Evolutionary conservation across 2,329 filamentous ascomycete species (phyloP), one percentile per base, ranked within the genome.

Genomic region (Diaporthe longicolla): DNA sequence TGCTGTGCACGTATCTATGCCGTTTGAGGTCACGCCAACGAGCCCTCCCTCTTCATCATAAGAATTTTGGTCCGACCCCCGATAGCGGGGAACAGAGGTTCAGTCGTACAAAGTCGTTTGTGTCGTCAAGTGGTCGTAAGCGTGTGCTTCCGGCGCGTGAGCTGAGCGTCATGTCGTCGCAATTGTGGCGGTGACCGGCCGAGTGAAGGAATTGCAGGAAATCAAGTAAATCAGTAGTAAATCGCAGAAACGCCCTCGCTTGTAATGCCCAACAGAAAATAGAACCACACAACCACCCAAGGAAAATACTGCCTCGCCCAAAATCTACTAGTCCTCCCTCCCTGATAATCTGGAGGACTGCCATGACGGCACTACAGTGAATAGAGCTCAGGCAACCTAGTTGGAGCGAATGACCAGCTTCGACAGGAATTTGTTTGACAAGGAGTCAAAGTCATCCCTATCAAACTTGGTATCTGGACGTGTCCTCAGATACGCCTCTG

Each of bases 381-480:
- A 65, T 52, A n/a, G n/a, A 17, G 11, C 40, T 6, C 6, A 66
- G 76, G 77, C 74, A 75, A 76, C 77, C 82, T 89, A 97, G 87
- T 97, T 97, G 80, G 96, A 94, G 79, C 96, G 95, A 83, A 98
- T 98, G 82, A 98, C 95, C 81, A 98, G 91, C 86, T 97, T 97
- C 50, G 95, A 97, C 78, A 98, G 87, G 87, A 98, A 98, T 88
- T 98, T 98, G 88, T 98, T 98, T 70, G 95, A 97, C 82, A 98
- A 85, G 75, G 93, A 97, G 87, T 98, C 96, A 82, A 98, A 98
- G 86, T 98, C 94, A 79, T 93, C 91, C 79, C 94, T 92, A 86
- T 98, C 93, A 83, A 98, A 98, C 84, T 93, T 94, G 80, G 93
- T 91, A 74, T 93, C 92, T 78, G 91, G 89, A 78, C 96, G 94